These are phyloP conservation scores for Lactarius hatsudake DNA, from an alignment of 768 basidiomycete species.

Conservation along the genomic window DNA sequence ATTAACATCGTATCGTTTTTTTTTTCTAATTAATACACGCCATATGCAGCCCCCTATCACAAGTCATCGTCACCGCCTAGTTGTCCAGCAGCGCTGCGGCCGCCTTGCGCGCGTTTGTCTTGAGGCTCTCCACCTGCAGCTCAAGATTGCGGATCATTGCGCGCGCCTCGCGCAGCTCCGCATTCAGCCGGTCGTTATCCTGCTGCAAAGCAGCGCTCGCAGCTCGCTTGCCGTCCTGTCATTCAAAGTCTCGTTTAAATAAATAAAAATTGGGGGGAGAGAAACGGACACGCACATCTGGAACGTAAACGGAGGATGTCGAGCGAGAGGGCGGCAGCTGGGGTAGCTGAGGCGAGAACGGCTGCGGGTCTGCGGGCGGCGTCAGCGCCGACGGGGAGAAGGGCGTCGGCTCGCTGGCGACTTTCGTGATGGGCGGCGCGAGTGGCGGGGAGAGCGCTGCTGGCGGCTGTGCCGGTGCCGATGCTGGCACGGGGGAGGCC, in stretches of 20 bases:
- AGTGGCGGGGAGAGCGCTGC: constrained; percentile 29
- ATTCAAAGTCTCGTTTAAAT: background rate
- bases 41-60: background rate
- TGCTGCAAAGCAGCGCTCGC: constrained; percentile 37
- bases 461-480: constrained; percentile 35
- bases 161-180: constrained; percentile 74
- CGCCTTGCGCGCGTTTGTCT: constrained; percentile 73
- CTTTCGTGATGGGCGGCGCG: constrained; percentile 27
- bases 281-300: constrained; percentile 36
- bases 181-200: constrained; percentile 61
- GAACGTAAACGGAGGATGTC: constrained; percentile 20
- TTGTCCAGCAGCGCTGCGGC: constrained; percentile 54
- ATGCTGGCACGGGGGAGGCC: constrained; percentile 33
- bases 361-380: constrained; percentile 29
- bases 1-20: background rate
- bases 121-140: constrained; percentile 72
- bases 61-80: background rate
- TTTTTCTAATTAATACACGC: background rate
- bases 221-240: constrained; percentile 26
- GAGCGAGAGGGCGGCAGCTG: constrained; percentile 29
- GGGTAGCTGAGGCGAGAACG: constrained; percentile 20
- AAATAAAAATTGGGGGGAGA: background rate
- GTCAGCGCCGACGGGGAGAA: constrained; percentile 10
- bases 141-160: constrained; percentile 82
- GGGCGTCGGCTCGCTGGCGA: constrained; percentile 18